Base-by-base conservation (phyloP, 2,329 filamentous ascomycete genomes). In the Pseudocercospora crystallina region DNA sequence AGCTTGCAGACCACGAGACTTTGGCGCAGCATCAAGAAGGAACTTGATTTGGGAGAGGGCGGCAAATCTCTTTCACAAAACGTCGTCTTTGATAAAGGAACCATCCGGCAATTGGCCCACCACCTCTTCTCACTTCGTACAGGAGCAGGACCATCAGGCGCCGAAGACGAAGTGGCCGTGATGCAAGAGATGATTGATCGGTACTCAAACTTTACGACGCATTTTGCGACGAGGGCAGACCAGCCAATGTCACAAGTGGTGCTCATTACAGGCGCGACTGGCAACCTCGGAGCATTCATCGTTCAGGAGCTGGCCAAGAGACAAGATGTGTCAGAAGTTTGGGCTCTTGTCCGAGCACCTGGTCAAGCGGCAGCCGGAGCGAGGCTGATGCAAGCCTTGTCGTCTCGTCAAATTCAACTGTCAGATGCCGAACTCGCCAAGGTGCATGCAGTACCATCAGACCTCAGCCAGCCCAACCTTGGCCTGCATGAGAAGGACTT, bases 221-320 rank as follows among this genome's bases (percentile, higher is more conserved):
- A 66, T 47, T 37, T 61, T 49, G 4, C 29, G 61, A 51, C 56
- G 56, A 2, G 35, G 49, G n/a, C 42, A 50, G 10, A 49, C 34
- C 13, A 17, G 30, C 26, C 13, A 15, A 17, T 34, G 50, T 36
- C 47, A 47, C 17, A 43, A 47, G 26, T 48, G 35, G 36, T 55
- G 1, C 40, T 63, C 14, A 50, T 87, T 2, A 87, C 84, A 0
- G 85, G 84, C 1, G 77, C 79, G 0, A 87, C 84, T 0, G 85
- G 84, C 1, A 83, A 82, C 0, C 71, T 87, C 0, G 84, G 84
- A 1, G 74, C 80, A 0, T 81, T 85, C 54, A 69, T 84, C 1
- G 72, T 82, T 2, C 57, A 65, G 1, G 61, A 69, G n/a, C 60
- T 73, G 3, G 61, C 66, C 13, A 45, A 34, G 9, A 58, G 61